Evolutionary conservation across 2,329 filamentous ascomycete genomes (phyloP), one percentile per base, ranked within the genome.

Genomic region (Trichoderma atrobrunneum): DNA sequence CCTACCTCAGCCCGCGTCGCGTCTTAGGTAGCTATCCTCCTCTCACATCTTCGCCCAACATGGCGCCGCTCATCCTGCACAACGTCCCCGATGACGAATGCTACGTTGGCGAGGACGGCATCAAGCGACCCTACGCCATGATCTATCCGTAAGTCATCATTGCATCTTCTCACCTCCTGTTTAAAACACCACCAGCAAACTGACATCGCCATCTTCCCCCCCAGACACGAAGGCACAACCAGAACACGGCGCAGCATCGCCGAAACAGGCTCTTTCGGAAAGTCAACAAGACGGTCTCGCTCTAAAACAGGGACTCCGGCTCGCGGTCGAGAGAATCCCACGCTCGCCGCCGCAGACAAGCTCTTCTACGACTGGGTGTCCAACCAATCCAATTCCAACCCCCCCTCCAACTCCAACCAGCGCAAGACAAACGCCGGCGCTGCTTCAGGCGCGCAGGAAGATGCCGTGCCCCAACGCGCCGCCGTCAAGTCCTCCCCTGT

Each of bases 1-100:
- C 39, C 10, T 12, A 28, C 16, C 51, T 21, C 36, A 43, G 4
- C 61, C 21, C 18, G 60, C 48, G 30, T 54, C 67, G 59, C 61
- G 51, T 30, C n/a, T 59, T 24, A 48, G 24, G 69, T 60, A 60
- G 54, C n/a, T 16, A 32, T 51, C 69, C n/a, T 34, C 43, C 34
- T 51, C 26, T 48, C 12, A 7, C 43, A 24, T 39, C n/a, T 6
- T 28, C 28, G n/a, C 36, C 30, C 68, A 16, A 21, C 72, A 91
- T 91, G 89, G 86, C 89, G 72, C 90, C 90, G 75, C 83, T 91
- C 72, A 91, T 91, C 77, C 83, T 92, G 39, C 90, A 92, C 78
- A 91, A 91, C 78, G 90, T 91, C 74, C 89, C 89, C 71, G 89
- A 91, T 75, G 89, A 91, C 65, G 90, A 91, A 78, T 87, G 89